phyloP scores from a whole-genome alignment of 148 eudicot species.

The Chenopodium formosanum region DNA sequence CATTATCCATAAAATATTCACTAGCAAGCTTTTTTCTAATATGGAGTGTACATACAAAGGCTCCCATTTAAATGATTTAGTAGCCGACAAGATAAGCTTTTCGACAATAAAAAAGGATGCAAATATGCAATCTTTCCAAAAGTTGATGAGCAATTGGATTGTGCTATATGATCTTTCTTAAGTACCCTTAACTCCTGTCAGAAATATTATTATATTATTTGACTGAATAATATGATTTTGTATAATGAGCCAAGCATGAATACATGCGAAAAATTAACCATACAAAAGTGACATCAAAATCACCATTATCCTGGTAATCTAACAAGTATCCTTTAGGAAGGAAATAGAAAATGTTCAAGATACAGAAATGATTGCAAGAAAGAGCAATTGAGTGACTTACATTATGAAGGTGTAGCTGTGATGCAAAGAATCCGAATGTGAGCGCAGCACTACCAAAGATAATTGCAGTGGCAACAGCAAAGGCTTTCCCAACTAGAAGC shows the following conservation, averaged over 20 bases:
- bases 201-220: not conserved
- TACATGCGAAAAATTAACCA: not conserved
- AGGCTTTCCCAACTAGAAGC: conserved; percentile 73
- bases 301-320: not conserved
- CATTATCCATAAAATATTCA: not conserved
- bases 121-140: too few species aligned
- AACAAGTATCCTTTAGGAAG: too few species aligned
- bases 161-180: not conserved
- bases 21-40: not conserved
- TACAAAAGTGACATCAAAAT: not conserved
- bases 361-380: not conserved
- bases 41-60: too few species aligned
- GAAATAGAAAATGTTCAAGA: not conserved
- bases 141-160: not conserved
- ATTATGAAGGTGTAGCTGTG: conserved; percentile 60
- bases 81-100: too few species aligned
- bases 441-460: conserved; percentile 72
- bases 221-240: not conserved
- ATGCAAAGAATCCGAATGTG: conserved; percentile 54
- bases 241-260: not conserved
- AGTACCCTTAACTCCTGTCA: too few species aligned
- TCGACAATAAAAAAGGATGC: too few species aligned
- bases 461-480: conserved; percentile 73
- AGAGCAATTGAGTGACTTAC: conserved; percentile 41
- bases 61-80: too few species aligned